These are phyloP conservation scores for Scheffersomyces stipitis DNA, from an alignment of 805 yeast genomes.

Conservation along the genomic window DNA sequence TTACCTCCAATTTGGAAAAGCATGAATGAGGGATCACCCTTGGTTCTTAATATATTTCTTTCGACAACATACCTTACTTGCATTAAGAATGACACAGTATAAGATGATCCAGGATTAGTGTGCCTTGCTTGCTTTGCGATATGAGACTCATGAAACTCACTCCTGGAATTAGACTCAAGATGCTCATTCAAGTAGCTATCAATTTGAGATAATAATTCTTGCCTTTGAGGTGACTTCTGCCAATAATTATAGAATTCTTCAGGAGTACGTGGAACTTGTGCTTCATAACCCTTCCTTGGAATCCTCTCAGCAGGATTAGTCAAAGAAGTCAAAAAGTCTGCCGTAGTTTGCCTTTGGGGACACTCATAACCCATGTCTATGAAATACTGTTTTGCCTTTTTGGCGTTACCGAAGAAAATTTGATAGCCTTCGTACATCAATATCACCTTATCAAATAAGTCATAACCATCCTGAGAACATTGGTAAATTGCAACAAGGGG, in stretches of 20 bases:
- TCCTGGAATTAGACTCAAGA: slow-evolving; percentile 6
- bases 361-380: slow-evolving; percentile 61
- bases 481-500: slow-evolving; percentile 29
- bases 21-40: slow-evolving; percentile 58
- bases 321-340: slow-evolving; percentile 65
- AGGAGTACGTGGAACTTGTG: slow-evolving; percentile 53
- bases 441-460: slow-evolving; percentile 47
- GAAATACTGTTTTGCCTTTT: slow-evolving; percentile 49
- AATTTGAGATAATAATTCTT: slow-evolving; percentile 39
- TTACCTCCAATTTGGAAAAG: slow-evolving; percentile 52
- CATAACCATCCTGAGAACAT: slow-evolving; percentile 41
- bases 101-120: slow-evolving; percentile 34
- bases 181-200: slow-evolving; percentile 35
- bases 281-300: slow-evolving; percentile 46
- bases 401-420: slow-evolving; percentile 46
- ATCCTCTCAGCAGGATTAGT: slow-evolving; percentile 68
- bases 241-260: slow-evolving; percentile 58
- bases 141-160: slow-evolving; percentile 19
- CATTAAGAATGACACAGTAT: slow-evolving; percentile 32
- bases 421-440: slow-evolving; percentile 49
- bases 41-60: slow-evolving; percentile 54
- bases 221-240: slow-evolving; percentile 55
- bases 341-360: slow-evolving; percentile 64
- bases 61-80: slow-evolving; percentile 45
- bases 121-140: slow-evolving; percentile 41